Conservation (phyloP, 2,329 filamentous ascomycete species). For the Helminthosporium solani region DNA sequence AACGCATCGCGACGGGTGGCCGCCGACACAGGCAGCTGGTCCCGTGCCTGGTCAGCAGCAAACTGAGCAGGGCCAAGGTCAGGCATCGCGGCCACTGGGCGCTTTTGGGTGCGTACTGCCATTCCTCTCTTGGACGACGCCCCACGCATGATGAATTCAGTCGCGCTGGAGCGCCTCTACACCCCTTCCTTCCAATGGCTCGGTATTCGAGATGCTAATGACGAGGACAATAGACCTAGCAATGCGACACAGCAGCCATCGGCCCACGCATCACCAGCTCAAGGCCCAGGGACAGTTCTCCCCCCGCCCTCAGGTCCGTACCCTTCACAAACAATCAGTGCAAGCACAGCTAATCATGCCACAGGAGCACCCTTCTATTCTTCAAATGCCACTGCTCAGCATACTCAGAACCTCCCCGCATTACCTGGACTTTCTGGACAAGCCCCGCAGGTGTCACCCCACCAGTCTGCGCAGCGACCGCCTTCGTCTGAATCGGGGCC, state of each 20-base stretch:
- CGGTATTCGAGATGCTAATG: slow-evolving; percentile 19
- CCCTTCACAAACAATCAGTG: slow-evolving; percentile 9
- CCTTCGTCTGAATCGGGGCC: slow-evolving; percentile 40
- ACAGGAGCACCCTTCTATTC: slow-evolving; percentile 43
- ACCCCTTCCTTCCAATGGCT: slow-evolving; percentile 12
- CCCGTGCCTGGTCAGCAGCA: slow-evolving; percentile 52
- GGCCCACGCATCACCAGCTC: slow-evolving; percentile 38
- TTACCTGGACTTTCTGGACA: slow-evolving; percentile 48
- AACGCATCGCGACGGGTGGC: slow-evolving; percentile 45
- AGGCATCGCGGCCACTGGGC: slow-evolving; percentile 36
- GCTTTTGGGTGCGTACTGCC: slow-evolving; percentile 37
- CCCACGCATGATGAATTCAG: slow-evolving; percentile 19
- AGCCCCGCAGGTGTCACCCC: slow-evolving; percentile 46
- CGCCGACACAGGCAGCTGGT: slow-evolving; percentile 47
- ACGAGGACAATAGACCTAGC: slow-evolving; percentile 25
- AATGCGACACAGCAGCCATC: slow-evolving; percentile 36
- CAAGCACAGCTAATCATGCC: slow-evolving; percentile 17
- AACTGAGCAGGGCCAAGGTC: slow-evolving; percentile 37
- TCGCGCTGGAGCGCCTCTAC: slow-evolving; percentile 13
- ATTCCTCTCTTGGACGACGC: slow-evolving; percentile 7
- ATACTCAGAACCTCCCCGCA: slow-evolving; percentile 47
- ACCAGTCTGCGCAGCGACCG: slow-evolving; percentile 38
- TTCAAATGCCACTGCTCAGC: slow-evolving; percentile 38
- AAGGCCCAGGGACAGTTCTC: slow-evolving; percentile 40
- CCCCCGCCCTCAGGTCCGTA: slow-evolving; percentile 44